Evolutionary conservation across 2,329 filamentous ascomycete species (phyloP), one percentile per base, ranked within the genome.

Genomic region (Stachybotrys chartarum): DNA sequence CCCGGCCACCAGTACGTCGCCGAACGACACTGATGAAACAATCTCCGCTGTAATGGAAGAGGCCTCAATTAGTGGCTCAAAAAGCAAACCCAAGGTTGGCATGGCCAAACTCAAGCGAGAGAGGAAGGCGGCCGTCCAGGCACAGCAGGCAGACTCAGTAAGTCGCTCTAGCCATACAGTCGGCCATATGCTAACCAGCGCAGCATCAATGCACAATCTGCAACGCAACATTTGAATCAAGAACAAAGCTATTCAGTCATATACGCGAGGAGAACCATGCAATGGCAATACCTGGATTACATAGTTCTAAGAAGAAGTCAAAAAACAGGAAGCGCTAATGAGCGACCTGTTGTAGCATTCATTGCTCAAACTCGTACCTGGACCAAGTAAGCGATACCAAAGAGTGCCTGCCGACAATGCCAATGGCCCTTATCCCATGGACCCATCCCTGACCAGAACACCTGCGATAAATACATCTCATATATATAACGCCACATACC

Each of bases 211-310:
- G 79, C 61, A 64, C 69, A 30, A 68, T 74, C 16, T 83, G 80
- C 60, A 66, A 70, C 3, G 70, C 72, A 56, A 59, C 56, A 1
- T 83, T 82, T 55, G 60, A 81, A 0, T 90, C 87, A 1, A 86
- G 84, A 61, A 87, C 82, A 6, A 85, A 84, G 60, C 71, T 95
- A 17, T 93, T 93, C 67, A 75, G 81, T 53, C 91, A 95, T 68
- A 78, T 94, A 56, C 82, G 83, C 58, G 80, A 85, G 10, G 71
- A 81, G 17, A 74, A 74, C 10, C 89, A 94, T 72, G 87, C 86
- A 6, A 81, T 83, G 32, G 75, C 75, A 3, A 66, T 75, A 30
- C 31, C 61, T 66, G 59, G 56, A 54, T 35, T 50, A 57, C 52
- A 30, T 24, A 39, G 46, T 4, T 57, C 64, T 3, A 60, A 62